Base-by-base conservation (phyloP, 345 rosid species). In the Cardiospermum halicacabum region DNA sequence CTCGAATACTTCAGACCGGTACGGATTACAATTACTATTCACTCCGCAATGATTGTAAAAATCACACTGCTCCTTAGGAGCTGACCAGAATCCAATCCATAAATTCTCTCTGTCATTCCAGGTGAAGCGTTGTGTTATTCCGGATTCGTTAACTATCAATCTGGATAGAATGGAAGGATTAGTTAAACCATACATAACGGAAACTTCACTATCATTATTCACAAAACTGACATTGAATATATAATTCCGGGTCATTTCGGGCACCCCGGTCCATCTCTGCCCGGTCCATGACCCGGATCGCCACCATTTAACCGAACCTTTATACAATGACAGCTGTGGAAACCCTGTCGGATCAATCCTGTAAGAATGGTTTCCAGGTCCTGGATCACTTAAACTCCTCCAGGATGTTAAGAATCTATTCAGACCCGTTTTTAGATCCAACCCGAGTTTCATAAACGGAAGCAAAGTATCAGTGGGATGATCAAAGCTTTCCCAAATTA, bases 401-500 rank as follows among this genome's bases (percentile, higher is more conserved):
- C 96, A 86, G 0, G 93, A 76, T 11, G 69, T 83, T 48, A 86
- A 11, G 55, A 64, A 55, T 40, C 82, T 47, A 13, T 83, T 72
- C 19, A 78, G 0, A 32, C 82, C 77, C 2, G 68, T 72, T 62
- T 48, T 25, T 3, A 72, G 49, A 60, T 80, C 72, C 77, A 72
- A 62, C 16, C 97, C 96, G 1, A 88, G 62, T 58, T 78, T 89
- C 96, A 91, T 83, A 45, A 60, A 78, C 0, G 93, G 87, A 63
- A 88, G 81, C 50, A 71, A 0, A 49, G 88, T 83, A 66, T 85
- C 72, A 4, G 93, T 78, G 5, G 89, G 96, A 68, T 84, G 39
- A 65, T 91, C 83, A 71, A 86, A 88, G 30, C 96, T 86, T 68
- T 88, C 85, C 96, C 96, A 91, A 6, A 82, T 13, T 7, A 64